Percentiles rank a stretch among this genome's conserved stretches.
These are phyloP conservation scores for Macadamia integrifolia DNA, from an alignment of 164 flowering plant genomes.

Conservation along the genomic window DNA sequence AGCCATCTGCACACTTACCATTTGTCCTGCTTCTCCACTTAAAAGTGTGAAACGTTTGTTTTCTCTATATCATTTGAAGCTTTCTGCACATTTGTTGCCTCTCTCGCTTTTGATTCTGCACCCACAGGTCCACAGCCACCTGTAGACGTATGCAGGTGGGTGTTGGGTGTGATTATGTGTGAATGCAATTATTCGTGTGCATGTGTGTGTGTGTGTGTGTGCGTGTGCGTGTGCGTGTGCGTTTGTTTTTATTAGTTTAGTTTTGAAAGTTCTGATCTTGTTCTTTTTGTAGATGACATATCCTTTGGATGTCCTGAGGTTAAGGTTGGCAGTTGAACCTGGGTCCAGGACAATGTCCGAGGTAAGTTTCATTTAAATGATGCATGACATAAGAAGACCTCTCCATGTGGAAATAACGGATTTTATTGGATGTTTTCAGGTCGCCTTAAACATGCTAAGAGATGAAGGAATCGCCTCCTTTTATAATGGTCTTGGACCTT, in stretches of 20 bases:
- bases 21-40: background rate
- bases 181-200: too few species aligned
- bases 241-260: background rate
- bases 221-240: too few species aligned
- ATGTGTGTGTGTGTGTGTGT: too few species aligned
- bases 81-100: background rate
- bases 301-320: conserved; percentile 89
- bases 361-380: conserved; percentile 36
- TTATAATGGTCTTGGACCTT: conserved; percentile 92
- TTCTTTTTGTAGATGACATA: conserved; percentile 63
- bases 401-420: conserved; percentile 1
- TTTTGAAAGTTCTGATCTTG: background rate
- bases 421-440: conserved; percentile 37
- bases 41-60: background rate
- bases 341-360: conserved; percentile 75
- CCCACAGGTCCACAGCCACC: too few species aligned
- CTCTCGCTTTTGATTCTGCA: background rate
- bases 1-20: background rate
- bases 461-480: conserved; percentile 90
- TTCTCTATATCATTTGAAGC: too few species aligned
- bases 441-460: conserved; percentile 78
- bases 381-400: background rate
- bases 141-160: too few species aligned
- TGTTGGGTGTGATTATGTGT: too few species aligned
- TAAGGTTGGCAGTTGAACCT: conserved; percentile 94